A percentile compares a stretch with the other conserved stretches of the same genome.
Evolutionary conservation across 2,329 filamentous ascomycete species (phyloP).

Genomic region (Trichoderma aggressivum): DNA sequence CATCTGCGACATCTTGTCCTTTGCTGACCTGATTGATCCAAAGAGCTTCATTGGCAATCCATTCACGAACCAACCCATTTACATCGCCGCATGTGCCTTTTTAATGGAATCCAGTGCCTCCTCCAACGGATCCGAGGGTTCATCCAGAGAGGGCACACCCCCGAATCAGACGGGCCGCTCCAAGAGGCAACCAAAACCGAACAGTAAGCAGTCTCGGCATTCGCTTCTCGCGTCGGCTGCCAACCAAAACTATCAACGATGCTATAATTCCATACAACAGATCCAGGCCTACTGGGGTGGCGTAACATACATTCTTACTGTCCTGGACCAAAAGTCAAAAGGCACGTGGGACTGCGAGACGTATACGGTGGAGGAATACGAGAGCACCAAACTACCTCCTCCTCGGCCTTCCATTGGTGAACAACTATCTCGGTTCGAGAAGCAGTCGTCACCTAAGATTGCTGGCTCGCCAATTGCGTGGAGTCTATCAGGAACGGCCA

Average conservation of each 20-base stretch:
- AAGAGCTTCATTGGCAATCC: constrained; percentile 86
- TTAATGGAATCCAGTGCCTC: constrained; percentile 71
- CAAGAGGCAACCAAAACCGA: constrained; percentile 18
- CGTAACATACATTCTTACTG: constrained; percentile 80
- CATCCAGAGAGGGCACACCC: constrained; percentile 53
- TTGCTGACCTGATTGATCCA: constrained; percentile 79
- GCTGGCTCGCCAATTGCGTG: constrained; percentile 62
- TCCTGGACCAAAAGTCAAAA: constrained; percentile 82
- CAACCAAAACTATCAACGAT: constrained; percentile 82
- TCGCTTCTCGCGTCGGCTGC: constrained; percentile 75
- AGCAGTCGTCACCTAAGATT: constrained; percentile 48
- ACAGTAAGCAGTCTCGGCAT: constrained; percentile 56
- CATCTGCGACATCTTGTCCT: constrained; percentile 82
- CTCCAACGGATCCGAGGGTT: constrained; percentile 62
- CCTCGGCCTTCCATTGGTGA: constrained; percentile 34
- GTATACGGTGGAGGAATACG: constrained; percentile 70
- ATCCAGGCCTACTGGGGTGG: constrained; percentile 85
- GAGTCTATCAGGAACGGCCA: constrained; percentile 83
- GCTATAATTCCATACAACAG: constrained; percentile 77
- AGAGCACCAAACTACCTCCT: constrained; percentile 58
- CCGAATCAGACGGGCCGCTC: constrained; percentile 25
- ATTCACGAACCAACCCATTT: constrained; percentile 87
- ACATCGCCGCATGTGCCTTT: constrained; percentile 86
- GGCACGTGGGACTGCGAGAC: constrained; percentile 77
- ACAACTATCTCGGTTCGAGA: constrained; percentile 44